Percentiles rank a stretch among this genome's conserved stretches.
These are phyloP conservation scores for Artomyces pyxidatus DNA, from an alignment of 768 basidiomycete species.

Conservation along the genomic window DNA sequence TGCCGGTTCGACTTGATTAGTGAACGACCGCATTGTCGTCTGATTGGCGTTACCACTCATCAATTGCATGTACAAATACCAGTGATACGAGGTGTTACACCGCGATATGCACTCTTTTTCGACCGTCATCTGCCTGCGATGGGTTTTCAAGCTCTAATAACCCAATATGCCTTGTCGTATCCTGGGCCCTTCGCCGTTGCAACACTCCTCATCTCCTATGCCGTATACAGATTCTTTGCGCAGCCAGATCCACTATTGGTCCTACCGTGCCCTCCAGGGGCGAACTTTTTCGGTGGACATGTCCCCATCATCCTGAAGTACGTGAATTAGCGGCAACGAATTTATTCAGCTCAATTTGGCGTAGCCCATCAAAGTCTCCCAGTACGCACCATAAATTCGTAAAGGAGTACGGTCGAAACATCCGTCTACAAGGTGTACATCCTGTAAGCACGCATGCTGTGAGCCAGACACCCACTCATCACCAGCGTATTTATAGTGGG, in stretches of 20 bases:
- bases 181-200: no score
- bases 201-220: conserved; percentile 3
- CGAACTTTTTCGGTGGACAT: conserved; percentile 6
- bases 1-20: no score
- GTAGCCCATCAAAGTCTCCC: conserved; percentile 9
- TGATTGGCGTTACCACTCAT: no score
- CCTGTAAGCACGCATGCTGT: conserved; percentile 42
- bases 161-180: no score
- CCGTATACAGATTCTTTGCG: conserved; percentile 2
- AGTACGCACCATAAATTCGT: conserved; percentile 31
- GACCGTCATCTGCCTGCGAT: no score
- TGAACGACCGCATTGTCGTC: no score
- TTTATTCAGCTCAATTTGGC: not conserved
- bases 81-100: no score
- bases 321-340: not conserved
- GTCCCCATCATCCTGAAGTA: conserved; percentile 1
- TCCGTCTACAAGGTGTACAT: conserved; percentile 59
- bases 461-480: not conserved
- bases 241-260: conserved; percentile 11
- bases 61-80: no score
- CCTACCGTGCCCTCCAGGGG: conserved; percentile 7
- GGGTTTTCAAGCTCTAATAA: no score
- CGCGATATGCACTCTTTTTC: no score
- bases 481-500: conserved; percentile 42
- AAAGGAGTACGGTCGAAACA: conserved; percentile 56